A percentile compares a stretch with the other conserved stretches of the same genome.
Conservation (phyloP, 2,329 filamentous ascomycete species). For the Trichophyton rubrum region DNA sequence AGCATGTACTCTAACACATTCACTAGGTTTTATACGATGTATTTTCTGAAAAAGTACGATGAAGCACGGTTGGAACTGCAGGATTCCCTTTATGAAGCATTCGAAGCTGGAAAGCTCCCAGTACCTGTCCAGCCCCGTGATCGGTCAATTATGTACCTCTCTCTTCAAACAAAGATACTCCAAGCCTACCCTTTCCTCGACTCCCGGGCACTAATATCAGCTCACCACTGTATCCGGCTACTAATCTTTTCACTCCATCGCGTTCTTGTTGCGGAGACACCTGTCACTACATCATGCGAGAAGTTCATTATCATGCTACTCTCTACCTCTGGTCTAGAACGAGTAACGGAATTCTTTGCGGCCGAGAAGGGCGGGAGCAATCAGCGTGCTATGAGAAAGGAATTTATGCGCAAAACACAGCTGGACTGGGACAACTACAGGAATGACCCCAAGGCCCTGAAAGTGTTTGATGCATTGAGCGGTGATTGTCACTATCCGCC, state of each 20-base stretch:
- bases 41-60: slow-evolving; percentile 31
- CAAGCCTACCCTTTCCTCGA: slow-evolving; percentile 30
- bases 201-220: slow-evolving; percentile 28
- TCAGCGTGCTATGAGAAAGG: slow-evolving; percentile 29
- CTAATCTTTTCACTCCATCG: slow-evolving; percentile 29
- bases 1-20: background rate
- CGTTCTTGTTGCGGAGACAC: slow-evolving; percentile 26
- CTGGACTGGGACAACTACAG: slow-evolving; percentile 26
- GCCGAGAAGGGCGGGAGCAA: slow-evolving; percentile 33
- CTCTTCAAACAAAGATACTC: slow-evolving; percentile 28
- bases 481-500: slow-evolving; percentile 18
- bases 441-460: slow-evolving; percentile 28
- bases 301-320: slow-evolving; percentile 32
- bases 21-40: slow-evolving; percentile 30
- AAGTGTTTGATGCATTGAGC: slow-evolving; percentile 22
- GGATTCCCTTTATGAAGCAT: slow-evolving; percentile 26
- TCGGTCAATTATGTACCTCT: slow-evolving; percentile 26
- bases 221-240: slow-evolving; percentile 32
- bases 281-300: slow-evolving; percentile 20
- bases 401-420: slow-evolving; percentile 34
- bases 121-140: slow-evolving; percentile 25
- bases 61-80: slow-evolving; percentile 27
- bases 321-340: slow-evolving; percentile 27
- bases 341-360: slow-evolving; percentile 32
- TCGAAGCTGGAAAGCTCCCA: slow-evolving; percentile 27